A percentile compares a stretch with the other conserved stretches of the same genome.
Evolutionary conservation across 2,329 filamentous ascomycete genomes (phyloP).

Genomic region (Aureobasidium vineae): DNA sequence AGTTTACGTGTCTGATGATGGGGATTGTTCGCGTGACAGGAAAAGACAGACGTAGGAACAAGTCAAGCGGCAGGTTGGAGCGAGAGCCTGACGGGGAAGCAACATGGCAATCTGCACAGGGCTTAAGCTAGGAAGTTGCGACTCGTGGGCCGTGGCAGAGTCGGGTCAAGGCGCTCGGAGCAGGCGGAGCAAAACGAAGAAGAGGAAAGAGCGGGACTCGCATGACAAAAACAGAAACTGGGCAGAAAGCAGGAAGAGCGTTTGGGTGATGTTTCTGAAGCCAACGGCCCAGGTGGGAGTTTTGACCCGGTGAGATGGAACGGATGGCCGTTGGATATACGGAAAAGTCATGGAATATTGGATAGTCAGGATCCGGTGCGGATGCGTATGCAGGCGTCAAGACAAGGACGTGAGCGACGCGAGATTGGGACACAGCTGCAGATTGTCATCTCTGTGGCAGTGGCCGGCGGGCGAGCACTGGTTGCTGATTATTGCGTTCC

Average conservation of each 20-base stretch:
- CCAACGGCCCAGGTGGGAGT: slow-evolving; percentile 10
- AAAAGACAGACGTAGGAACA: not conserved
- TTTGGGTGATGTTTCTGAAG: slow-evolving; percentile 19
- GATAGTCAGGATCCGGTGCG: too few species aligned
- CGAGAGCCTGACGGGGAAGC: not conserved
- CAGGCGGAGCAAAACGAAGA: not conserved
- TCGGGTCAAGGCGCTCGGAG: not conserved
- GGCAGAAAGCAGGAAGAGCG: not conserved
- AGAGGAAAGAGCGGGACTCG: slow-evolving; percentile 16
- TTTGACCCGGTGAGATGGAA: not conserved
- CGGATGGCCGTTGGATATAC: slow-evolving; percentile 22
- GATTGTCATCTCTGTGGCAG: not conserved
- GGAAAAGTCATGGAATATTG: slow-evolving; percentile 3
- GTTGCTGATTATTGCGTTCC: not conserved
- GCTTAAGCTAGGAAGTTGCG: not conserved
- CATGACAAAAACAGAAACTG: slow-evolving; percentile 20
- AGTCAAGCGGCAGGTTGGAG: slow-evolving; percentile 5
- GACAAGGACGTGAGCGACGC: not conserved
- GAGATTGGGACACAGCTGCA: not conserved
- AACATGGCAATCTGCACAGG: slow-evolving; percentile 17
- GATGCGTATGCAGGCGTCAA: not conserved
- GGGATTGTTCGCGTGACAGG: not conserved
- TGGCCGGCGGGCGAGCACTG: not conserved
- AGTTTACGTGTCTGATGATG: not conserved
- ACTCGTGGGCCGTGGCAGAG: slow-evolving; percentile 21